phyloP scores from a whole-genome alignment of 352 stramenopile genomes.

The Phytophthora rubi region DNA sequence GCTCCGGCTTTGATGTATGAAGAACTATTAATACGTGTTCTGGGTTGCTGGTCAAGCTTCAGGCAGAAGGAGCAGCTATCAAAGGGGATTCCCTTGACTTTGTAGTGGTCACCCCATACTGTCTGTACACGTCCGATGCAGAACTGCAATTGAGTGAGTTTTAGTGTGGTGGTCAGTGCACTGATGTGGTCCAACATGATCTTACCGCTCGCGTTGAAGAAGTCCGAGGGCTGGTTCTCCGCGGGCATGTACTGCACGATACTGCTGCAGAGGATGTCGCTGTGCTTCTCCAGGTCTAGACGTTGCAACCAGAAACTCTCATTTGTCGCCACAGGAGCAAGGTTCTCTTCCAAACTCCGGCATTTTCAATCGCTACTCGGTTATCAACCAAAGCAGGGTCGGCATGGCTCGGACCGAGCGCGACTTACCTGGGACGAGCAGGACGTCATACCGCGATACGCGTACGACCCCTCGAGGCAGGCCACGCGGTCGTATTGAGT shows the following conservation, averaged over 20 bases:
- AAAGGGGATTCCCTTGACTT: no score
- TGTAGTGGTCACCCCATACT: no score
- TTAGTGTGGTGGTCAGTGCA: no score
- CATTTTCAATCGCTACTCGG: constrained; percentile 50
- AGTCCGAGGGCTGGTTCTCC: constrained; percentile 31
- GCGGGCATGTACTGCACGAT: constrained; percentile 67
- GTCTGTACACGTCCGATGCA: no score
- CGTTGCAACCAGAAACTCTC: constrained; percentile 69
- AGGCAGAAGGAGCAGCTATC: no score
- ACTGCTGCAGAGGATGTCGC: constrained; percentile 63
- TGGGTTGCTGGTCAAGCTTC: no score
- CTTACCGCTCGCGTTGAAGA: constrained; percentile 69
- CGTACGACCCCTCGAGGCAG: constrained; percentile 44
- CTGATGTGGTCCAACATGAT: constrained; percentile 44
- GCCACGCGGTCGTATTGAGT: constrained; percentile 14
- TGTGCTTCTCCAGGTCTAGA: constrained; percentile 59
- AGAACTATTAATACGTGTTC: no score
- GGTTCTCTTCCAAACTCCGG: constrained; percentile 6
- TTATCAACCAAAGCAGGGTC: constrained; percentile 70
- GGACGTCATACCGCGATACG: constrained; percentile 50
- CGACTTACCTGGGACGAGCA: constrained; percentile 76
- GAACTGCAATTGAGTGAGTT: no score
- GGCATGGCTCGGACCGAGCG: constrained; percentile 59
- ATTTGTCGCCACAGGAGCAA: constrained; percentile 72
- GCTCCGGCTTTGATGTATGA: no score